Evolutionary conservation across 75 land plant species (phyloP).

Genomic region (Selaginella tamariscina): DNA sequence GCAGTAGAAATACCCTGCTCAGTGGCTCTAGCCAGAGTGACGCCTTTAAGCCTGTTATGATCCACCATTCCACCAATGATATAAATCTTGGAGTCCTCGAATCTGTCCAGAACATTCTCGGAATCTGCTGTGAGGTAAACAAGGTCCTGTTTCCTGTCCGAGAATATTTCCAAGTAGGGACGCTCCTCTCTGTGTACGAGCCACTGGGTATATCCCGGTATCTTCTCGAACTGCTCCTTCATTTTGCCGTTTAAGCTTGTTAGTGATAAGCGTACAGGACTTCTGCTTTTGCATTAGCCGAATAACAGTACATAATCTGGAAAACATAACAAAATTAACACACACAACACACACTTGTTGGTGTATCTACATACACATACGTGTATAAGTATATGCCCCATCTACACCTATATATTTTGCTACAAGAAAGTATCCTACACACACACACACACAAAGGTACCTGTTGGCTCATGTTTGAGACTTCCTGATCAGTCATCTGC

Average conservation of each 20-base stretch:
- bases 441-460: constrained; percentile 21
- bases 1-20: constrained; percentile 79
- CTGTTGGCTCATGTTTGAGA: constrained; percentile 73
- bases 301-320: constrained; percentile 94
- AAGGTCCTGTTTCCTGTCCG: constrained; percentile 54
- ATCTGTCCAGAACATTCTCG: constrained; percentile 49
- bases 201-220: constrained; percentile 82
- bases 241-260: constrained; percentile 75
- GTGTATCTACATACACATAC: not conserved
- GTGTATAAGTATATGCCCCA: not conserved
- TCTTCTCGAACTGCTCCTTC: constrained; percentile 35
- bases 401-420: not conserved
- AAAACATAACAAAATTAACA: constrained; percentile 6
- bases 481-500: constrained; percentile 54
- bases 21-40: constrained; percentile 72
- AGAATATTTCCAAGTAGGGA: constrained; percentile 68
- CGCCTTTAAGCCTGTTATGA: constrained; percentile 72
- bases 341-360: constrained; percentile 14
- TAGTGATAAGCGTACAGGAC: constrained; percentile 67
- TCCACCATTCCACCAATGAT: constrained; percentile 91
- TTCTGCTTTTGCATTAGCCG: constrained; percentile 59
- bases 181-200: constrained; percentile 53
- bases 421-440: not conserved
- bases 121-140: constrained; percentile 95
- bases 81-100: constrained; percentile 68